These are phyloP conservation scores for Taphrina flavorubra DNA, from an alignment of 1,139 yeast genomes.

Conservation along the genomic window DNA sequence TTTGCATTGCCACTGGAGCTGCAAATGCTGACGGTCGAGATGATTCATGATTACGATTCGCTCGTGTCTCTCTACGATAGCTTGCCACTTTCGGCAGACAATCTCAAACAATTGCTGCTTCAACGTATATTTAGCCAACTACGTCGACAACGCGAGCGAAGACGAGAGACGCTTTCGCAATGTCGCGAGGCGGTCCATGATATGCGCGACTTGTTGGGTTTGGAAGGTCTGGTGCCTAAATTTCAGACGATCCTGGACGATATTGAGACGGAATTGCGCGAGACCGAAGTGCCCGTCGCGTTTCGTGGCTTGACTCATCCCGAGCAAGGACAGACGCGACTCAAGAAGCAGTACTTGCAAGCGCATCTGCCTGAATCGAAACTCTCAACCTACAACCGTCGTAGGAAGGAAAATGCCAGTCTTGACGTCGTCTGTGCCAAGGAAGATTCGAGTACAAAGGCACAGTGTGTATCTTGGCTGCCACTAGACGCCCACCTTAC, in stretches of 20 bases:
- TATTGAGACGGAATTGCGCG: conserved; percentile 2
- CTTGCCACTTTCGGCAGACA: conserved; percentile 8
- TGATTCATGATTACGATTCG: conserved; percentile 16
- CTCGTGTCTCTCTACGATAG: conserved; percentile 26
- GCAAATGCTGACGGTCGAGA: conserved; percentile 21
- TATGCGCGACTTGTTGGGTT: conserved; percentile 23
- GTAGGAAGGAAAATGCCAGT: background rate
- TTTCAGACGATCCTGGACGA: conserved; percentile 20
- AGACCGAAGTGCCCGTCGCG: background rate
- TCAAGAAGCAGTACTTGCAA: conserved; percentile 13
- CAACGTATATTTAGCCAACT: conserved; percentile 6
- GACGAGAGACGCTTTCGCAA: conserved; percentile 13
- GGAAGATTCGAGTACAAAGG: background rate
- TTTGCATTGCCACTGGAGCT: conserved; percentile 19
- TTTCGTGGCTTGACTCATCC: conserved; percentile 32
- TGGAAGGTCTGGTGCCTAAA: conserved; percentile 14
- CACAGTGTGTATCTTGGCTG: background rate
- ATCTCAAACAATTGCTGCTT: background rate
- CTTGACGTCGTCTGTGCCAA: background rate
- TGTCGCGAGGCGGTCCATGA: conserved; percentile 24
- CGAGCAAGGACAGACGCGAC: conserved; percentile 11
- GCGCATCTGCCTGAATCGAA: background rate
- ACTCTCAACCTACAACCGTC: background rate
- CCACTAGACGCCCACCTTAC: background rate
- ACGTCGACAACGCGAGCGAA: background rate